A percentile compares a stretch with the other conserved stretches of the same genome.
Evolutionary conservation across 2,329 filamentous ascomycete species (phyloP).

Genomic region (Zalaria obscura): DNA sequence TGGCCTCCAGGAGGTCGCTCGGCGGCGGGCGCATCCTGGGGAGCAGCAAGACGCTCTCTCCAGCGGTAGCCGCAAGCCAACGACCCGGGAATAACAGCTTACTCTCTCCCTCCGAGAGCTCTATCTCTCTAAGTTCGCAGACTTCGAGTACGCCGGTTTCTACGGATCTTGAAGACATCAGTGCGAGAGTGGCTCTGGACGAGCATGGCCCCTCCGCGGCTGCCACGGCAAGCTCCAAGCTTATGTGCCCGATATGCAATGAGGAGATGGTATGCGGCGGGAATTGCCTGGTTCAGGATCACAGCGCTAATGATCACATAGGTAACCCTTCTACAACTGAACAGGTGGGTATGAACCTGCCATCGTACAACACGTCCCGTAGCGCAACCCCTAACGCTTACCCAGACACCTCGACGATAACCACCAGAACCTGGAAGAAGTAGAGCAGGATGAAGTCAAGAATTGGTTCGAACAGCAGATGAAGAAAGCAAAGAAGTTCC

Average conservation of each 20-base stretch:
- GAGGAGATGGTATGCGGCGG: constrained; percentile 71
- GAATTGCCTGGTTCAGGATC: background rate
- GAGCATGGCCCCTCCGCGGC: constrained; percentile 41
- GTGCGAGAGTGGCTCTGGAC: constrained; percentile 63
- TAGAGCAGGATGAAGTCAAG: constrained; percentile 87
- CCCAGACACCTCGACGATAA: constrained; percentile 68
- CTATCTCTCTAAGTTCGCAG: constrained; percentile 63
- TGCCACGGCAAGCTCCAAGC: constrained; percentile 46
- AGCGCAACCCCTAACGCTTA: constrained; percentile 6
- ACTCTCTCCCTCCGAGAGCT: constrained; percentile 55
- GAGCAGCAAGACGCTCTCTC: constrained; percentile 68
- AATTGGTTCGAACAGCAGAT: constrained; percentile 96
- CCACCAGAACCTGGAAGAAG: constrained; percentile 77
- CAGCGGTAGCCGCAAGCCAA: constrained; percentile 34
- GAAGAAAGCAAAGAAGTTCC: constrained; percentile 82
- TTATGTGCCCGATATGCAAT: constrained; percentile 93
- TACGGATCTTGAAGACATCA: constrained; percentile 62
- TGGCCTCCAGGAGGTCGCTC: constrained; percentile 69
- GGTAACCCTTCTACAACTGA: constrained; percentile 86
- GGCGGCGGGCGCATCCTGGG: constrained; percentile 87
- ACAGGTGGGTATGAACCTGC: constrained; percentile 39
- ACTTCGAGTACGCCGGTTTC: constrained; percentile 58
- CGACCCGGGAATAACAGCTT: constrained; percentile 28
- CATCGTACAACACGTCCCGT: background rate
- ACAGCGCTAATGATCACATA: constrained; percentile 20